Evolutionary conservation across 352 stramenopile genomes (phyloP).

Genomic region (Elongisporangium anandrum): DNA sequence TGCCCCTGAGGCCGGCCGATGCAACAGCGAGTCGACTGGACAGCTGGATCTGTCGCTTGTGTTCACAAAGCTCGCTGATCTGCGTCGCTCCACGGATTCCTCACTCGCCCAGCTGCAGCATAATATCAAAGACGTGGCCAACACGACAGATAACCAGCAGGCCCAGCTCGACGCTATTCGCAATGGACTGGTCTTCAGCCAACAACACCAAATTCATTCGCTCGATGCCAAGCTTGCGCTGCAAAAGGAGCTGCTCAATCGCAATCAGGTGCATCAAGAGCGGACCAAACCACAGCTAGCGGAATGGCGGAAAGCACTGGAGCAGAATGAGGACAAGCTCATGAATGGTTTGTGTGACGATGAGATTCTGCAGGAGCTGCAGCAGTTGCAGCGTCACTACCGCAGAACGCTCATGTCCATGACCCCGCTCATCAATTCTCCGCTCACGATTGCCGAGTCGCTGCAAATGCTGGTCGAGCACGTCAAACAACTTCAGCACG

Average conservation of each 20-base stretch:
- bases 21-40: conserved; percentile 6
- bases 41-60: conserved; percentile 75
- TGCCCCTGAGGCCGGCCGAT: conserved; percentile 5
- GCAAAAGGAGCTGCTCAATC: conserved; percentile 65
- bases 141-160: conserved; percentile 37
- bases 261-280: conserved; percentile 67
- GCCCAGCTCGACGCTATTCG: conserved; percentile 47
- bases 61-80: conserved; percentile 73
- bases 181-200: conserved; percentile 44
- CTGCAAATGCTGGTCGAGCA: conserved; percentile 51
- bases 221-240: conserved; percentile 51
- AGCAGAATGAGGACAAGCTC: conserved; percentile 63
- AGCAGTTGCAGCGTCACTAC: conserved; percentile 62
- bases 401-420: conserved; percentile 58
- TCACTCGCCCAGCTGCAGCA: conserved; percentile 52
- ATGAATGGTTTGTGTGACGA: conserved; percentile 44
- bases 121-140: conserved; percentile 35
- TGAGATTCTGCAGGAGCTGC: conserved; percentile 51
- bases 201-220: conserved; percentile 50
- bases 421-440: conserved; percentile 49
- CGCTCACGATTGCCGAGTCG: conserved; percentile 51
- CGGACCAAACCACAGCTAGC: conserved; percentile 56
- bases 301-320: conserved; percentile 64
- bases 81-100: conserved; percentile 55
- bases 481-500: conserved; percentile 54